A percentile compares a stretch with the other conserved stretches of the same genome.
These are phyloP conservation scores for Alternaria tenuissima DNA, from an alignment of 2,329 filamentous ascomycete species.

Conservation along the genomic window DNA sequence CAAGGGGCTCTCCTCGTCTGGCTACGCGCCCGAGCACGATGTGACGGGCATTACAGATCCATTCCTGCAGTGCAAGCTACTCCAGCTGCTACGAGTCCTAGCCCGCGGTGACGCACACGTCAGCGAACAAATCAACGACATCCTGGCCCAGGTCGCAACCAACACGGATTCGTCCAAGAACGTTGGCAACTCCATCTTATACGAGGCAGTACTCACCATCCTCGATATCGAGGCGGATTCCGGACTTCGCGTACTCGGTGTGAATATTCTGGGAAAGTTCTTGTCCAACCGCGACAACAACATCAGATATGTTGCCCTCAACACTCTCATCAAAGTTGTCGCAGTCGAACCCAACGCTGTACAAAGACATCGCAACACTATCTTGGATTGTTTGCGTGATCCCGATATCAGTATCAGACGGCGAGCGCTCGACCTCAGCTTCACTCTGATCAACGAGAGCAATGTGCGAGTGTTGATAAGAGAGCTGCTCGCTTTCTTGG, in stretches of 20 bases:
- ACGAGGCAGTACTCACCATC: constrained; percentile 96
- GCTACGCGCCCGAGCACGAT: constrained; percentile 97
- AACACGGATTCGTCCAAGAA: constrained; percentile 99
- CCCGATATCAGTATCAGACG: constrained; percentile 98
- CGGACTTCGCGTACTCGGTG: constrained; percentile 88
- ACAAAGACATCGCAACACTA: constrained; percentile 95
- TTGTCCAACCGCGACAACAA: constrained; percentile 99
- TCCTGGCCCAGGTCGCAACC: constrained; percentile 93
- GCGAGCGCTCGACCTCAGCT: constrained; percentile 95
- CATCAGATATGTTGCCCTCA: constrained; percentile 96
- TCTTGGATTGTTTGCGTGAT: constrained; percentile 92
- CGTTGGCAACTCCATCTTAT: constrained; percentile 96
- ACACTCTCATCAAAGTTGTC: constrained; percentile 97
- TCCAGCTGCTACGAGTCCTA: constrained; percentile 84
- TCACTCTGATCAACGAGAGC: constrained; percentile 95
- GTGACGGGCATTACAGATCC: constrained; percentile 98
- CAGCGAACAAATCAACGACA: constrained; percentile 98
- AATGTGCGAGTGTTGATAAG: constrained; percentile 94
- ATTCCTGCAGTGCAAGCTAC: constrained; percentile 95
- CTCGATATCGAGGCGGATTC: constrained; percentile 98
- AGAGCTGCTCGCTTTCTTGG: constrained; percentile 92
- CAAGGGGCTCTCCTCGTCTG: constrained; percentile 91
- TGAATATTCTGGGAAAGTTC: constrained; percentile 98
- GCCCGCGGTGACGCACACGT: constrained; percentile 85
- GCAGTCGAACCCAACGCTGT: constrained; percentile 98